Base-by-base conservation (phyloP, 441 rosid genomes). In the Adansonia rubrostipa region DNA sequence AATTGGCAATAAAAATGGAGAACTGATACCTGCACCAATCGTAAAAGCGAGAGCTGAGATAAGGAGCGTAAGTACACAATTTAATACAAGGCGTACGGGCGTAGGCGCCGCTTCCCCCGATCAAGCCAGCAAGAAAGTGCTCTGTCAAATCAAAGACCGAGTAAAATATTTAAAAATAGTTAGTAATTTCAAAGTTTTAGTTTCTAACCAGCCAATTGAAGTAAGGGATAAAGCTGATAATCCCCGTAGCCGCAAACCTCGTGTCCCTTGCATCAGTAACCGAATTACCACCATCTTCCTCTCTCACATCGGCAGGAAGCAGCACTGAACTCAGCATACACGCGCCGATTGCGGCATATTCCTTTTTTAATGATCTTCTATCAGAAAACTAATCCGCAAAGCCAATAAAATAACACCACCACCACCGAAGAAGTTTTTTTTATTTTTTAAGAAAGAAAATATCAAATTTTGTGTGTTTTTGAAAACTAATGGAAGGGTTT, bases 41-140 rank as follows among this genome's bases (percentile, higher is more conserved):
- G 57, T 6, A 40, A 28, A 48, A 47, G 22, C 1, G 15, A 51
- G 77, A 93, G 98, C 93, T 94, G 53, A 96, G 33, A 74, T 94
- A 96, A 2, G 99, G 98, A 84, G 88, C 89, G 85, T 36, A 94
- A 84, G 85, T 96, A 96, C 0, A 85, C 93, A 71, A 92, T 78
- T 28, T 98, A 85, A 75, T 91, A 94, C 19, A 90, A 81, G 40
- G 93, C 93, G 77, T 94, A 96, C 42, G 5, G 3, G 42, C 42
- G 3, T 36, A 36, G 42, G 15, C 95, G 93, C 50, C 96, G 85
- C 74, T 86, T 92, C 58, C 96, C 95, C 0, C 97, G 90, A 81
- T 96, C 99, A 83, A 94, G 95, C 97, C 98, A 94, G 99, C 99
- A 80, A 96, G 94, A 20, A 96, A 88, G 98, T 98, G 84, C 98